phyloP scores from a whole-genome alignment of 1,139 yeast species.

The Komagataea norvegica region DNA sequence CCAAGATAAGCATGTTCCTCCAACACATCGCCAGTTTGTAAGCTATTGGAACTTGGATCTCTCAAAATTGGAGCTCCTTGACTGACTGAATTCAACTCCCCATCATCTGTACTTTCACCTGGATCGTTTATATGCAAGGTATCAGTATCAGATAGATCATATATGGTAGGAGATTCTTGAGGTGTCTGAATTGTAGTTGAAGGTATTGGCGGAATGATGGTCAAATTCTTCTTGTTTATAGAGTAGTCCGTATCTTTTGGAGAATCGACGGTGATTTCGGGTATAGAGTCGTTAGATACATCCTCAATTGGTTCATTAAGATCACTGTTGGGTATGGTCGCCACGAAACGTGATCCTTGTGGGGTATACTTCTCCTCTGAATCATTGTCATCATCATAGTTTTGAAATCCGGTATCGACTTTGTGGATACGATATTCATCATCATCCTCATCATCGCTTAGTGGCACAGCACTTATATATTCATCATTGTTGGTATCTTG shows the following conservation, averaged over 20 bases:
- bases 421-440: slow-evolving; percentile 5
- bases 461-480: slow-evolving; percentile 10
- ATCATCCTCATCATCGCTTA: slow-evolving; percentile 10
- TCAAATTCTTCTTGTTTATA: neutral
- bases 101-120: neutral
- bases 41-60: slow-evolving; percentile 6
- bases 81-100: neutral
- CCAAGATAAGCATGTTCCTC: slow-evolving; percentile 23
- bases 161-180: slow-evolving; percentile 13
- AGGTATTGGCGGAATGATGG: neutral
- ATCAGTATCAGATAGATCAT: slow-evolving; percentile 24
- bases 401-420: slow-evolving; percentile 2
- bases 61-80: neutral
- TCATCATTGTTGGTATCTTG: slow-evolving; percentile 2
- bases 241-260: neutral
- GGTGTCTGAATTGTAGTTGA: slow-evolving; percentile 5
- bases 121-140: slow-evolving; percentile 22
- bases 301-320: neutral
- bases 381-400: slow-evolving; percentile 1
- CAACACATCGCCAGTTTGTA: slow-evolving; percentile 11
- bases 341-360: neutral
- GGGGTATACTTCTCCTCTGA: neutral
- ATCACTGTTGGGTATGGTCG: slow-evolving; percentile 1
- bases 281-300: too few species aligned
- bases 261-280: neutral